These are phyloP conservation scores for Cornus suecica DNA, from an alignment of 148 eudicot genomes.

Conservation along the genomic window DNA sequence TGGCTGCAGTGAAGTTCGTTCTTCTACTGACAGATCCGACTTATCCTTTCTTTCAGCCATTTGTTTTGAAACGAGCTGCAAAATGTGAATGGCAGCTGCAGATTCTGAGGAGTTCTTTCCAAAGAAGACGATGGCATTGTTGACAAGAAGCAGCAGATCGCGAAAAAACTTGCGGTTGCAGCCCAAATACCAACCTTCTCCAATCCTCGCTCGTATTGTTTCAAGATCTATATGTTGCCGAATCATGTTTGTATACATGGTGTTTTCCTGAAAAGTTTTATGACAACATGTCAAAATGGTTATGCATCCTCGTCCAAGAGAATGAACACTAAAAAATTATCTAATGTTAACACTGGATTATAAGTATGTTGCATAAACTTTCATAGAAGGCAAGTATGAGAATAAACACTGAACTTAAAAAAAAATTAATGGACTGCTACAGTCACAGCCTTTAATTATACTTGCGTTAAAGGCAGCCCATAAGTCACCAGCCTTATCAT, in stretches of 20 bases:
- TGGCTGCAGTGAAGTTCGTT: constrained; percentile 18
- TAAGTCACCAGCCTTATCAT: no score
- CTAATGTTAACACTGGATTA: background rate
- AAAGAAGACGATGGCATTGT: constrained; percentile 51
- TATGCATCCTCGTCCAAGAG: background rate
- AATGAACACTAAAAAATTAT: background rate
- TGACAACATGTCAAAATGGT: background rate
- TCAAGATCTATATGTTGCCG: constrained; percentile 54
- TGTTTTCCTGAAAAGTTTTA: constrained; percentile 35
- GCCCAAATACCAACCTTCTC: constrained; percentile 47
- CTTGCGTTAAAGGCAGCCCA: background rate
- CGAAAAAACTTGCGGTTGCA: constrained; percentile 45
- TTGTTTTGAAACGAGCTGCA: constrained; percentile 32
- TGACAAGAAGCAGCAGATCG: constrained; percentile 52
- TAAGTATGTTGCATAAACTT: no score
- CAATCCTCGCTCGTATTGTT: constrained; percentile 34
- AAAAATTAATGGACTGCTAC: no score
- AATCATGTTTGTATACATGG: constrained; percentile 38
- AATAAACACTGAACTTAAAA: no score
- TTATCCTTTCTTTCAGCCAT: constrained; percentile 23
- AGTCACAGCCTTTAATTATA: no score
- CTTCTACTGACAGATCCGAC: constrained; percentile 23
- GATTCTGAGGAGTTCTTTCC: constrained; percentile 39
- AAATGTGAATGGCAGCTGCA: constrained; percentile 44
- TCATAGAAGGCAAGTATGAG: no score